A percentile compares a stretch with the other conserved stretches of the same genome.
Conservation (phyloP, 305 asterid genomes). For the Fraxinus platypoda region DNA sequence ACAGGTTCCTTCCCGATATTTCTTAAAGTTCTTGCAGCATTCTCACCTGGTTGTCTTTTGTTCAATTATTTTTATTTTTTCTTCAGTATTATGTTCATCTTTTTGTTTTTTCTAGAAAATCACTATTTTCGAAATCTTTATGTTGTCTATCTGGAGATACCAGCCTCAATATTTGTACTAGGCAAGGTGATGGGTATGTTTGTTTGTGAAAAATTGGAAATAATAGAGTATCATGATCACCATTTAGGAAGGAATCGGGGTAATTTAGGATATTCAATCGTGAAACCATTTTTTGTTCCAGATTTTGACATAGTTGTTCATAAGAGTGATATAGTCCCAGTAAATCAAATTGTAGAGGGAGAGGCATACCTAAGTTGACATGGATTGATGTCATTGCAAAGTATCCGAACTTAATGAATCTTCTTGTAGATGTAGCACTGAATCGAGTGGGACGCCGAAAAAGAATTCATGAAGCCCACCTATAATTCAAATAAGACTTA, state of each 20-base stretch:
- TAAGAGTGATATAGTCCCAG: neutral
- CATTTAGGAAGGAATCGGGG: neutral
- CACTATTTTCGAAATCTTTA: neutral
- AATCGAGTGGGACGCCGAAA: neutral
- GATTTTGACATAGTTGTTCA: neutral
- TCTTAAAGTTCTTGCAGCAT: neutral
- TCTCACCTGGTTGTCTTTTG: neutral
- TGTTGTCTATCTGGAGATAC: neutral
- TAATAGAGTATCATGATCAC: neutral
- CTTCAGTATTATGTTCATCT: neutral
- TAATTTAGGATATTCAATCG: neutral
- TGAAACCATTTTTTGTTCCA: neutral
- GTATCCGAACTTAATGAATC: neutral
- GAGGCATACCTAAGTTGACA: neutral
- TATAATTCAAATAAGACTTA: neutral
- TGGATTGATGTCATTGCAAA: neutral
- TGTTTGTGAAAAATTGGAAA: neutral
- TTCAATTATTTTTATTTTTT: neutral
- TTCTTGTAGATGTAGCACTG: neutral
- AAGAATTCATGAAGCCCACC: neutral
- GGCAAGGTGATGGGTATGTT: neutral
- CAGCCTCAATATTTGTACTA: neutral
- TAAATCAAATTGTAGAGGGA: neutral
- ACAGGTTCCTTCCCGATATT: neutral
- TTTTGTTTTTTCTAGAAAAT: neutral